Base-by-base conservation (phyloP, 106 monocot genomes). In the Dendrobium catenatum region DNA sequence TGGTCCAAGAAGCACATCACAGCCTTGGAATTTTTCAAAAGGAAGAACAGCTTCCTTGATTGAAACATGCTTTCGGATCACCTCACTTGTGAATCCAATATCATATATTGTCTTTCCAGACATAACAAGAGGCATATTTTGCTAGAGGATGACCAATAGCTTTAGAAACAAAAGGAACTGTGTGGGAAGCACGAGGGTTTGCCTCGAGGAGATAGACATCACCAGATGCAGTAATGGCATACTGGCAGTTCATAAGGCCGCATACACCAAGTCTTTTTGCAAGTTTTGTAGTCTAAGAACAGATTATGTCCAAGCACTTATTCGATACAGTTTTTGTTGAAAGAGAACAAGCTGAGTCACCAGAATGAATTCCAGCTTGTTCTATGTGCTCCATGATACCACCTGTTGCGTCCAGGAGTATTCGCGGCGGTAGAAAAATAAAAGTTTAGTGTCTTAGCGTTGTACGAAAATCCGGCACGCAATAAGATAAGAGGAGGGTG, bases 371-470 rank as follows among this genome's bases (percentile, higher is more conserved):
- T 27, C 98, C 98, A n/a, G 98, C 98, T 56, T 99, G 98, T 83
- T 99, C 98, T 43, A 95, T 99, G 79, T 99, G 98, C 86, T 99
- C 98, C 98, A 99, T 99, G 59, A 99, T 99, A 20, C 98, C 98
- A 29, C 29, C 29, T 29, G 29, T 29, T 29, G 29, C 29, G 29
- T 29, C 29, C 29, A 29, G 29, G 29, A 29, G 29, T 29, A 29
- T 29, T 29, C 29, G 29, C 29, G 29, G 29, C 29, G 1, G 1
- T 29, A 29, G 29, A 29, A 1, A 29, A 29, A 29, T 29, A 29
- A 29, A 29, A 29, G 29, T 29, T 29, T 29, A 29, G 29, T 29
- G 29, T 29, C 29, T 29, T 29, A 29, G 29, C 29, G 29, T 29
- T 29, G 1, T 29, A 29, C 29, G 29, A 29, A 29, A 29, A 29